phyloP scores from a whole-genome alignment of 1,139 yeast species.

The Geotrichum macrosporum region DNA sequence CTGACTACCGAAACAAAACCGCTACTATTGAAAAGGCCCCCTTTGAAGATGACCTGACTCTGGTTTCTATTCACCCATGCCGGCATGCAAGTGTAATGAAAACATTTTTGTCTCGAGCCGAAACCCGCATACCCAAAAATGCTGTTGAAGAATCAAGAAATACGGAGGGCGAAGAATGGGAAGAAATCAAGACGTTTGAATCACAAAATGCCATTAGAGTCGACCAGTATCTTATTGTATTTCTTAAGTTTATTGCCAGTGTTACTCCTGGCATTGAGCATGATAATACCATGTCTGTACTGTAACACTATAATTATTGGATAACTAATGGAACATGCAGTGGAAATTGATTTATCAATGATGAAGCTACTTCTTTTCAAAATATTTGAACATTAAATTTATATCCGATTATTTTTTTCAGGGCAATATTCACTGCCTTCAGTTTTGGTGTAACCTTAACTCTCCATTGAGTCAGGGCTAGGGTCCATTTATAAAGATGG shows the following conservation, averaged over 20 bases:
- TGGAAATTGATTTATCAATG: too few species aligned
- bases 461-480: too few species aligned
- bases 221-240: constrained; percentile 84
- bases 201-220: constrained; percentile 58
- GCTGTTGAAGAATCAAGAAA: constrained; percentile 29
- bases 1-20: constrained; percentile 90
- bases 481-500: too few species aligned
- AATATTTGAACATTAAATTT: too few species aligned
- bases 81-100: constrained; percentile 93
- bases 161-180: constrained; percentile 39
- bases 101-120: constrained; percentile 67
- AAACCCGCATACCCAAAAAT: constrained; percentile 38
- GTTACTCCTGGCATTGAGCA: constrained; percentile 97
- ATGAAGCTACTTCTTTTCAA: too few species aligned
- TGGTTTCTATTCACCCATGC: constrained; percentile 95
- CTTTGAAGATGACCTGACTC: constrained; percentile 67
- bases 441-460: too few species aligned
- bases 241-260: constrained; percentile 89
- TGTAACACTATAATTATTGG: constrained; percentile 40
- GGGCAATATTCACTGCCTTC: too few species aligned
- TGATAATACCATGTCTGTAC: constrained; percentile 92
- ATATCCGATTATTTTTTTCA: too few species aligned
- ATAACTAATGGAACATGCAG: too few species aligned
- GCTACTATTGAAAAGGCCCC: constrained; percentile 95
- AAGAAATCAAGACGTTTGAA: constrained; percentile 33